phyloP scores from a whole-genome alignment of 106 monocot genomes.

The Dendrobium catenatum region DNA sequence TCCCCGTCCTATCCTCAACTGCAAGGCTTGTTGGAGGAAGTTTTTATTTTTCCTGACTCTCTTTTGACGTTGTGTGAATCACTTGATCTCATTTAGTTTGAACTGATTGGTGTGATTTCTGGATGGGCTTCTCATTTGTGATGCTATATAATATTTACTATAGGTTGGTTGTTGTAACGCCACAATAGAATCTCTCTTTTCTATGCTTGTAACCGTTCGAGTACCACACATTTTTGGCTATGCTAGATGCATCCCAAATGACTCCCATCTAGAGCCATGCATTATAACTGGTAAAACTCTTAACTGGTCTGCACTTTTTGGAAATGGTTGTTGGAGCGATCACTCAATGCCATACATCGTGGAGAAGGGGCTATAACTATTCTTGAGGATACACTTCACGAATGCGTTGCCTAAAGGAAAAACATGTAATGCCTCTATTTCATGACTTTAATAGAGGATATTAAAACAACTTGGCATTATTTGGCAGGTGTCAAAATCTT shows the following conservation, averaged over 20 bases:
- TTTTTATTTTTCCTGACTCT: background rate
- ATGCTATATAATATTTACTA: background rate
- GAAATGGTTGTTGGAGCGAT: no score
- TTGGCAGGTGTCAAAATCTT: background rate
- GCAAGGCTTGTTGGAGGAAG: background rate
- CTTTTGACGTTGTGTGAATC: no score
- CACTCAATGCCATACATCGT: no score
- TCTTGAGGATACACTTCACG: no score
- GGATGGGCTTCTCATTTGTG: background rate
- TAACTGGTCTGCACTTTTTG: no score
- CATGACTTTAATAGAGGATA: background rate
- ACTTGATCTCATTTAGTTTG: no score
- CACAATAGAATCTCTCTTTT: background rate
- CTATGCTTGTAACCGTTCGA: background rate
- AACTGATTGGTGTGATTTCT: background rate
- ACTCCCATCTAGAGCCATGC: no score
- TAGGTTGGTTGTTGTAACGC: background rate
- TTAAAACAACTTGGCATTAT: background rate
- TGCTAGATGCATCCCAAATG: no score
- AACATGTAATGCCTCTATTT: background rate
- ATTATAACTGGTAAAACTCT: no score
- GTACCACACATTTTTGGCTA: no score
- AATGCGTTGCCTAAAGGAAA: no score
- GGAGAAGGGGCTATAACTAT: no score
- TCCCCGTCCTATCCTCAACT: background rate